Conservation (phyloP, 805 yeast species). For the Candida adriatica region DNA sequence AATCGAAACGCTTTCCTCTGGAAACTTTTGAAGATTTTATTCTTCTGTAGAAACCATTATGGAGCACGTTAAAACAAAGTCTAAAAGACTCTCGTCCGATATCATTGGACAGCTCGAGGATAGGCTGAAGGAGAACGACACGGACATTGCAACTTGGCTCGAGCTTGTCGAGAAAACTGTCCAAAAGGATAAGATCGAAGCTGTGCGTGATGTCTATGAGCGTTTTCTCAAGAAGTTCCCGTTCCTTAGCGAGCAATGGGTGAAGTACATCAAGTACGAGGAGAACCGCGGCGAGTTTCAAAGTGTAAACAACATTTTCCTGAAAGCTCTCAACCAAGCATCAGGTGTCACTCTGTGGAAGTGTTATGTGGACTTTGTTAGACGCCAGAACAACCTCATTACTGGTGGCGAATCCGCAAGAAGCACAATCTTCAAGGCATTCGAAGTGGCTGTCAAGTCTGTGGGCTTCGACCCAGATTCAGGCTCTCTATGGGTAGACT, state of each 20-base stretch:
- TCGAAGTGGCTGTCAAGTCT: conserved; percentile 69
- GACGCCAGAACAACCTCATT: conserved; percentile 56
- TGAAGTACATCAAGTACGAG: conserved; percentile 59
- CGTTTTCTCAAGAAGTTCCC: conserved; percentile 60
- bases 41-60: conserved; percentile 1
- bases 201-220: conserved; percentile 52
- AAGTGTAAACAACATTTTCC: conserved; percentile 59
- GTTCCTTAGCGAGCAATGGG: conserved; percentile 68
- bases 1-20: not conserved
- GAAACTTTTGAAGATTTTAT: not conserved
- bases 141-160: conserved; percentile 51
- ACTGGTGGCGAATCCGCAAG: conserved; percentile 82
- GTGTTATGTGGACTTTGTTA: conserved; percentile 70
- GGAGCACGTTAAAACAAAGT: conserved; percentile 4
- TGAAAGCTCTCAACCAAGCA: conserved; percentile 53
- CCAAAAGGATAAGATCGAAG: conserved; percentile 50
- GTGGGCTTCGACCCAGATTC: conserved; percentile 76
- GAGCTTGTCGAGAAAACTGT: conserved; percentile 42
- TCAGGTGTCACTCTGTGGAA: conserved; percentile 68
- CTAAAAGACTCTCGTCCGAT: conserved; percentile 30
- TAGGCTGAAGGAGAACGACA: conserved; percentile 42
- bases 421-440: conserved; percentile 68
- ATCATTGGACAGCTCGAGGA: conserved; percentile 55
- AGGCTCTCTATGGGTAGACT: conserved; percentile 73
- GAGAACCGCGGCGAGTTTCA: conserved; percentile 57